Conservation (phyloP, 805 yeast species). For the Candida boidinii region DNA sequence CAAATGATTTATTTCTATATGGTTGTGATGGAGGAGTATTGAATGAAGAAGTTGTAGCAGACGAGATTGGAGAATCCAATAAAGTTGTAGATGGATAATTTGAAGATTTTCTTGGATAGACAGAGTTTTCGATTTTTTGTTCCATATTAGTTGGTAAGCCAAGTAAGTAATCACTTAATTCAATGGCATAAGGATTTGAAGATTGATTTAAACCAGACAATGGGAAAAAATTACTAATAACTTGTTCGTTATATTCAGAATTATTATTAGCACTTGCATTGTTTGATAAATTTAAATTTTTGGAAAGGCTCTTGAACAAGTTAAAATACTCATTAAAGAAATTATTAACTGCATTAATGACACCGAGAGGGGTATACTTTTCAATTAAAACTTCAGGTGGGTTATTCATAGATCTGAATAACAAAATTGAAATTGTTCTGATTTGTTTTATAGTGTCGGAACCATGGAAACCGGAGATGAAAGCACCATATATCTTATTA, state of each 20-base stretch:
- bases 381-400: slow-evolving; percentile 45
- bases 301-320: neutral
- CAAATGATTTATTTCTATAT: neutral
- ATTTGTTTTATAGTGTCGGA: slow-evolving; percentile 28
- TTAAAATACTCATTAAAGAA: slow-evolving; percentile 18
- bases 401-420: slow-evolving; percentile 32
- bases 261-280: no score
- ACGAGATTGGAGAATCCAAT: slow-evolving; percentile 2
- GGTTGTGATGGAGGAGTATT: neutral
- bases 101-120: neutral
- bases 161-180: slow-evolving; percentile 1
- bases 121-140: neutral
- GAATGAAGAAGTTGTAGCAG: slow-evolving; percentile 1
- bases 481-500: slow-evolving; percentile 34
- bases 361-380: slow-evolving; percentile 45
- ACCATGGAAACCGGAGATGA: slow-evolving; percentile 39
- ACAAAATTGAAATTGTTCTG: slow-evolving; percentile 32
- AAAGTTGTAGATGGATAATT: neutral
- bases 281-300: neutral
- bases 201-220: neutral
- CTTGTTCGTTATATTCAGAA: no score
- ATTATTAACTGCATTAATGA: slow-evolving; percentile 34
- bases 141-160: neutral
- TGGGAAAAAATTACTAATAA: neutral
- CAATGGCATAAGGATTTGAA: neutral